Evolutionary conservation across 2,329 filamentous ascomycete species (phyloP).

Genomic region (Fusarium nurragi): DNA sequence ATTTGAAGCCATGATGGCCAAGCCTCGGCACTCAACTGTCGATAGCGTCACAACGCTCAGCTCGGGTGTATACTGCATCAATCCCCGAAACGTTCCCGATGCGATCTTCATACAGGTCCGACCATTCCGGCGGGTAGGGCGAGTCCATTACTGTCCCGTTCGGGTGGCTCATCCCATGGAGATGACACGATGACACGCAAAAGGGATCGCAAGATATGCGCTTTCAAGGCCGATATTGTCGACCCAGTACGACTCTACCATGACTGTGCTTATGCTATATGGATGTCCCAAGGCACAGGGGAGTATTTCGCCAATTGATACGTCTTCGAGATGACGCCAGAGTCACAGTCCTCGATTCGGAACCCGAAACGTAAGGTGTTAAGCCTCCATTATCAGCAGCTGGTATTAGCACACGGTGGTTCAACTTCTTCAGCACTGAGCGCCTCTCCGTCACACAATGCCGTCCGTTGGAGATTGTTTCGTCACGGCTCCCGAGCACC

Average conservation of each 20-base stretch:
- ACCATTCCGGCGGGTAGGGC: rapidly evolving
- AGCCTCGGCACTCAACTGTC: background rate
- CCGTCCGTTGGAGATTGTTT: too few species aligned
- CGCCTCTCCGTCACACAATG: too few species aligned
- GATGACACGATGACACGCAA: background rate
- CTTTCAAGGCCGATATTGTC: background rate
- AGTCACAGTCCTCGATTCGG: background rate
- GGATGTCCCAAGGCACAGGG: background rate
- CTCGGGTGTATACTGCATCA: background rate
- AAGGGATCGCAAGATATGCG: background rate
- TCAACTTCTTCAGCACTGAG: too few species aligned
- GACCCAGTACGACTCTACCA: background rate
- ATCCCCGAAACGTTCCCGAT: constrained; percentile 24
- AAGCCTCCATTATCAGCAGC: background rate
- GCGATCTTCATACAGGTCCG: background rate
- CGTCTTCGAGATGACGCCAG: too few species aligned
- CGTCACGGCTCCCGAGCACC: background rate
- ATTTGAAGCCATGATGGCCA: constrained; percentile 9
- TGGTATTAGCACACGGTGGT: background rate
- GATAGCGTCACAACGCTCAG: background rate
- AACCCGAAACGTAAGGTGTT: background rate
- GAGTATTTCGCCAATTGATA: too few species aligned
- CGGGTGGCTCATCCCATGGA: background rate
- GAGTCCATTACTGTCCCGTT: background rate
- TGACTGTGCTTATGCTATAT: background rate